These are phyloP conservation scores for Xerocomellus chrysenteron DNA, from an alignment of 768 basidiomycete genomes.

Conservation along the genomic window DNA sequence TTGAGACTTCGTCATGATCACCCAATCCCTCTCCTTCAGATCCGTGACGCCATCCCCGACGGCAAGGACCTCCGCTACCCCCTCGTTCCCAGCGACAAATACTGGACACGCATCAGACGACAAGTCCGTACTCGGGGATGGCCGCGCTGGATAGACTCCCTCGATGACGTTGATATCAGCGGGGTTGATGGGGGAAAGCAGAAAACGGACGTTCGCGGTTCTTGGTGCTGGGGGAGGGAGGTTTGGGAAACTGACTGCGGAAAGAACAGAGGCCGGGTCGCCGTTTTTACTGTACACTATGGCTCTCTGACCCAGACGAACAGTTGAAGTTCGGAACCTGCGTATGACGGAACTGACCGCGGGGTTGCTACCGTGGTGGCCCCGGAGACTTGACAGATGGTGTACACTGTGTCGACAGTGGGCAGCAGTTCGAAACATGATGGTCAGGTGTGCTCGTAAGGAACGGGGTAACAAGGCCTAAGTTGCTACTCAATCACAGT, in stretches of 20 bases:
- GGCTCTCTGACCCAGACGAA: constrained; percentile 49
- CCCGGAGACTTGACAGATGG: neutral
- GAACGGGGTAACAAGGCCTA: too few relatives aligned
- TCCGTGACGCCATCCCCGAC: constrained; percentile 54
- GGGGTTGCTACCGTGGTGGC: neutral
- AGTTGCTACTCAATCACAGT: too few relatives aligned
- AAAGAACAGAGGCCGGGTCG: constrained; percentile 59
- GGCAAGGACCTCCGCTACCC: constrained; percentile 62
- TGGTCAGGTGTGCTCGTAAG: too few relatives aligned
- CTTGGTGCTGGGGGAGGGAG: constrained; percentile 53
- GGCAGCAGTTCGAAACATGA: constrained; percentile 1
- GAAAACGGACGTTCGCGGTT: constrained; percentile 63
- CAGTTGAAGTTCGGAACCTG: constrained; percentile 33
- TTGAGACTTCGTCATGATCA: constrained; percentile 67
- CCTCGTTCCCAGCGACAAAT: constrained; percentile 76
- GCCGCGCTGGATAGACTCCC: constrained; percentile 76
- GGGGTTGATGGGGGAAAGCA: constrained; percentile 77
- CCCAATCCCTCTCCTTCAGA: constrained; percentile 64
- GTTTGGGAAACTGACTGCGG: constrained; percentile 48
- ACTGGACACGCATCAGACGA: constrained; percentile 37
- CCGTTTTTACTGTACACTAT: constrained; percentile 64
- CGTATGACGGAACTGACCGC: constrained; percentile 7
- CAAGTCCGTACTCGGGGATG: constrained; percentile 40
- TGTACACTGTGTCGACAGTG: neutral
- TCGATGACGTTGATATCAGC: constrained; percentile 80